These are phyloP conservation scores for Hylodesmum podocarpum DNA, from an alignment of 306 rosid genomes.

Conservation along the genomic window DNA sequence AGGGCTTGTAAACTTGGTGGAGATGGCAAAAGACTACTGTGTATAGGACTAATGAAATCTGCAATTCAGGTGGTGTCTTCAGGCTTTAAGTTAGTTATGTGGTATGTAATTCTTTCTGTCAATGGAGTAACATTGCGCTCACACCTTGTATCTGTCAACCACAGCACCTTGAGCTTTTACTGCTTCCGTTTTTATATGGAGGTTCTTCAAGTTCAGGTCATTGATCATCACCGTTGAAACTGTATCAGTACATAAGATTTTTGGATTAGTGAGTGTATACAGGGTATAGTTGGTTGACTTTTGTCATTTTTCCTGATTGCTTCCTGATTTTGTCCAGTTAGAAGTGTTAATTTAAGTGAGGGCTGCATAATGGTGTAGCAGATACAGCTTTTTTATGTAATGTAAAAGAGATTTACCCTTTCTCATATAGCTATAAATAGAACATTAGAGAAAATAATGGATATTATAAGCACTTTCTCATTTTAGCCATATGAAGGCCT, in stretches of 20 bases:
- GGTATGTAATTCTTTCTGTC: conserved; percentile 63
- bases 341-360: conserved; percentile 28
- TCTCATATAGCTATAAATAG: too few species aligned
- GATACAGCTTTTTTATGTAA: conserved; percentile 33
- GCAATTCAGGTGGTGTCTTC: conserved; percentile 50
- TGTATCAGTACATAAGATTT: conserved; percentile 65
- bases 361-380: conserved; percentile 40
- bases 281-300: conserved; percentile 59
- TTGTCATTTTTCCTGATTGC: conserved; percentile 37
- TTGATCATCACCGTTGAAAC: conserved; percentile 44
- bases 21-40: conserved; percentile 34
- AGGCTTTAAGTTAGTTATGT: conserved; percentile 42
- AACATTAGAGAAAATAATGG: background rate
- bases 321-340: conserved; percentile 37
- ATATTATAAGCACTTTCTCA: background rate
- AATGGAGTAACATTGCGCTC: conserved; percentile 45
- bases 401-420: conserved; percentile 16
- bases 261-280: conserved; percentile 68
- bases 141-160: conserved; percentile 43
- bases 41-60: conserved; percentile 47
- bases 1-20: conserved; percentile 38
- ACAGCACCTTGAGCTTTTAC: conserved; percentile 40
- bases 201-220: conserved; percentile 45
- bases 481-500: background rate
- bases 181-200: conserved; percentile 40